phyloP scores from a whole-genome alignment of 1,284 basidiomycete species.

The Trichosporon asahii region DNA sequence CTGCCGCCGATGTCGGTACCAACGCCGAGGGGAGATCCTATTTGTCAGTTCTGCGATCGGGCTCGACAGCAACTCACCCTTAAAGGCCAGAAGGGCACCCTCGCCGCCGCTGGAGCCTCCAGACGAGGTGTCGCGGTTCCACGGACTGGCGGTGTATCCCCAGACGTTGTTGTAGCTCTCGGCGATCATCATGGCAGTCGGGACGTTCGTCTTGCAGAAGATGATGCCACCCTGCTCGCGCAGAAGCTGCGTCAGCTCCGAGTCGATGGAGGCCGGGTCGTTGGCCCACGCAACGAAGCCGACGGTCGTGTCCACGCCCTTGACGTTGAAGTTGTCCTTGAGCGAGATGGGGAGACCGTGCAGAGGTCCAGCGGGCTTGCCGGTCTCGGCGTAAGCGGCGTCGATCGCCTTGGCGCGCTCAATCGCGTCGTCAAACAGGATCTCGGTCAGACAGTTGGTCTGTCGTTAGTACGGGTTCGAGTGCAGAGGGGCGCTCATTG shows the following conservation, averaged over 20 bases:
- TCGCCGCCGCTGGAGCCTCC: constrained; percentile 66
- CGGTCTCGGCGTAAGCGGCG: constrained; percentile 43
- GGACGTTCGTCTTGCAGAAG: constrained; percentile 45
- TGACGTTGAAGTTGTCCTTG: constrained; percentile 48
- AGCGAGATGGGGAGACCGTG: constrained; percentile 57
- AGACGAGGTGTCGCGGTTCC: constrained; percentile 57
- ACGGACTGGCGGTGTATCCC: constrained; percentile 66
- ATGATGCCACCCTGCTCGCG: constrained; percentile 38
- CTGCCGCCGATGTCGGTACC: constrained; percentile 72
- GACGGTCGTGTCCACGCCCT: constrained; percentile 48
- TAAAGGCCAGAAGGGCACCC: constrained; percentile 58
- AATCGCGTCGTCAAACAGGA: constrained; percentile 53
- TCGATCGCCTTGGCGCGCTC: constrained; percentile 52
- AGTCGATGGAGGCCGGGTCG: constrained; percentile 32
- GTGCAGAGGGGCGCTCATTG: too few species aligned
- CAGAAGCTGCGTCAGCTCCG: constrained; percentile 37
- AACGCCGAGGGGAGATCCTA: constrained; percentile 62
- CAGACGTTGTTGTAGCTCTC: constrained; percentile 54
- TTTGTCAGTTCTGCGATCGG: not conserved
- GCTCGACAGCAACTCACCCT: constrained; percentile 43
- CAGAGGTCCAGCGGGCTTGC: constrained; percentile 52
- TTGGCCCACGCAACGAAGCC: constrained; percentile 41
- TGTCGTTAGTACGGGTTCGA: constrained; percentile 15
- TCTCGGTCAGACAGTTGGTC: constrained; percentile 54
- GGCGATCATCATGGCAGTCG: constrained; percentile 45